Evolutionary conservation across 2,329 filamentous ascomycete genomes (phyloP), one percentile per base, ranked within the genome.

Genomic region (Cytospora mali): DNA sequence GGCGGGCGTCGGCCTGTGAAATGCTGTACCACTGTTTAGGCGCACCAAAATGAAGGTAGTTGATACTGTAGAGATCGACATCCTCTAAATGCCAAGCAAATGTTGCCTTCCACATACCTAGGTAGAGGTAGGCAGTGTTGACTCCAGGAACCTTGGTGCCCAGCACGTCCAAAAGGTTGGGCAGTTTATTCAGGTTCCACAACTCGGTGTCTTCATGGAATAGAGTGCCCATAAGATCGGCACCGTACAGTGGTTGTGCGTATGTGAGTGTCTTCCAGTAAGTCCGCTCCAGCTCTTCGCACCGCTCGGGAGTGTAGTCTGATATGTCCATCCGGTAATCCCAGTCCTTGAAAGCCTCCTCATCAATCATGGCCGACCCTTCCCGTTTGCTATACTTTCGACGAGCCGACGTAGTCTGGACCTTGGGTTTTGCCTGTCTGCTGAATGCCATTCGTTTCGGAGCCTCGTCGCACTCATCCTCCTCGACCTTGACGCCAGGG

Each of bases 21-120:
- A 99, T 98, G 76, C 93, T 97, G 78, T 99, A 99, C 95, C 95
- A 99, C 75, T 99, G 95, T 77, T 99, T 99, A 0, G 95, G 95
- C 1, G 95, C 95, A 60, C 95, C 95, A 74, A 99, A 99, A 73
- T 99, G 95, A 64, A 99, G 93, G 75, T 97, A 99, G 79, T 99
- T 99, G 83, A 99, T 99, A 75, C 93, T 98, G 86, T 99, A 99
- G 5, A 99, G 85, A 78, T 99, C 95, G 49, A 99, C 94, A 74
- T 99, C 95, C 74, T 99, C 95, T 58, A 99, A 79, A 83, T 99
- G 95, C 95, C 95, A 99, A 10, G 95, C 95, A 74, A 99, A 99
- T 0, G 95, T 98, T 14, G 95, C 94, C 76, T 98, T 98, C 95
- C 95, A 99, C 95, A 99, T 99, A 50, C 95, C 95, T 64, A 99